phyloP scores from a whole-genome alignment of 2,329 filamentous ascomycete genomes.

The Mycosphaerelloides madeirae region DNA sequence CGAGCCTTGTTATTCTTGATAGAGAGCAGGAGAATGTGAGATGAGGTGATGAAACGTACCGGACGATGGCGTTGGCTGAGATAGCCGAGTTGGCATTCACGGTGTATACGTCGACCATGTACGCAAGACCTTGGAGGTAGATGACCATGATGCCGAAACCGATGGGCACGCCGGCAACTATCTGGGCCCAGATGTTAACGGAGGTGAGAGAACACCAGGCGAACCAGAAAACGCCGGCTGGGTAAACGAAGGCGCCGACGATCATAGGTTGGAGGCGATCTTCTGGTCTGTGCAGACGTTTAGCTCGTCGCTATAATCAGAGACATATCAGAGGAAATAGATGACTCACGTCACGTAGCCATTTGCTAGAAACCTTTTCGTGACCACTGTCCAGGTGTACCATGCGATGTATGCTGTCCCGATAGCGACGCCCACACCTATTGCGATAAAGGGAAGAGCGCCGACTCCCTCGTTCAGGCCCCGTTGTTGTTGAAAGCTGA shows the following conservation, averaged over 20 bases:
- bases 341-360: too few species aligned
- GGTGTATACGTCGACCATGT: conserved; percentile 55
- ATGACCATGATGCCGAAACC: conserved; percentile 26
- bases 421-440: conserved; percentile 61
- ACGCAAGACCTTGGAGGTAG: conserved; percentile 38
- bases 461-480: conserved; percentile 71
- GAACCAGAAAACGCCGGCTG: conserved; percentile 36
- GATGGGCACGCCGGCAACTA: conserved; percentile 30
- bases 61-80: conserved; percentile 17
- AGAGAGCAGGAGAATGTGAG: conserved; percentile 29
- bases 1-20: background rate
- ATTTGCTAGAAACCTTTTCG: too few species aligned
- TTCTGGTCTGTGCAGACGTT: conserved; percentile 41
- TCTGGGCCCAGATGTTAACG: conserved; percentile 47
- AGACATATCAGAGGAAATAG: too few species aligned
- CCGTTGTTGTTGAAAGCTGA: conserved; percentile 61
- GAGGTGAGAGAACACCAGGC: conserved; percentile 31
- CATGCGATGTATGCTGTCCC: too few species aligned
- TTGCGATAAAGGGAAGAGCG: conserved; percentile 69
- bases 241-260: conserved; percentile 31
- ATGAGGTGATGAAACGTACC: conserved; percentile 23
- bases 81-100: conserved; percentile 19
- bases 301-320: conserved; percentile 40
- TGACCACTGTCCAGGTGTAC: too few species aligned
- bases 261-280: conserved; percentile 42